These are phyloP conservation scores for Mercurialis annua DNA, from an alignment of 345 rosid genomes.

Conservation along the genomic window DNA sequence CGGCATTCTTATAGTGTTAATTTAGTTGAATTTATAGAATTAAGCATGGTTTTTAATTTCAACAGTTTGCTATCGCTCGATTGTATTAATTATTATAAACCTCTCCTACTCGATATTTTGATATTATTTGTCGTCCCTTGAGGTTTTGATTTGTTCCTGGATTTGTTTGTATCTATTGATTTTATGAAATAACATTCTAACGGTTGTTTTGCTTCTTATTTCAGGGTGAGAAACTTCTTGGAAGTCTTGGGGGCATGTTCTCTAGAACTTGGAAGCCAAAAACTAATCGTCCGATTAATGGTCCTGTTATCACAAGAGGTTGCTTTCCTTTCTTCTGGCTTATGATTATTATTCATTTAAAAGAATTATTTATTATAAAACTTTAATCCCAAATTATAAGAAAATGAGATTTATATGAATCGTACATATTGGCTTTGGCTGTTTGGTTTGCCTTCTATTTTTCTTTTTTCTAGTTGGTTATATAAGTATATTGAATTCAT, in stretches of 20 bases:
- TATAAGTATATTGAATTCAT: not conserved
- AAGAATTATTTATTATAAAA: not conserved
- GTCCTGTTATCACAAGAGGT: constrained; percentile 74
- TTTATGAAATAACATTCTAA: not conserved
- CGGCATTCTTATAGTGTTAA: no score
- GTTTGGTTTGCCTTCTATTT: not conserved
- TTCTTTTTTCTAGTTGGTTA: not conserved
- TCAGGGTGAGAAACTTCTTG: constrained; percentile 97
- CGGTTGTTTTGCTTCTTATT: constrained; percentile 25
- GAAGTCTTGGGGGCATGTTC: constrained; percentile 90
- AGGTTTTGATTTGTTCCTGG: not conserved
- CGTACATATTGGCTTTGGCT: not conserved
- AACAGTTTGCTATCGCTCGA: not conserved
- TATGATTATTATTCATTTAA: not conserved
- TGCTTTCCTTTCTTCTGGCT: constrained; percentile 12
- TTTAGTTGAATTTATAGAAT: not conserved
- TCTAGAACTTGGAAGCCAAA: constrained; percentile 94
- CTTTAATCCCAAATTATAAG: not conserved
- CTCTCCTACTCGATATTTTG: not conserved
- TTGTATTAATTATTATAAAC: not conserved
- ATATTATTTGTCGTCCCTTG: not conserved
- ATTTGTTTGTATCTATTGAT: not conserved
- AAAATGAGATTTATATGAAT: not conserved
- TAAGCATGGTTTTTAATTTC: not conserved
- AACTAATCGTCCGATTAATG: constrained; percentile 61